phyloP scores from a whole-genome alignment of 345 rosid genomes.

The Erucastrum elatum region DNA sequence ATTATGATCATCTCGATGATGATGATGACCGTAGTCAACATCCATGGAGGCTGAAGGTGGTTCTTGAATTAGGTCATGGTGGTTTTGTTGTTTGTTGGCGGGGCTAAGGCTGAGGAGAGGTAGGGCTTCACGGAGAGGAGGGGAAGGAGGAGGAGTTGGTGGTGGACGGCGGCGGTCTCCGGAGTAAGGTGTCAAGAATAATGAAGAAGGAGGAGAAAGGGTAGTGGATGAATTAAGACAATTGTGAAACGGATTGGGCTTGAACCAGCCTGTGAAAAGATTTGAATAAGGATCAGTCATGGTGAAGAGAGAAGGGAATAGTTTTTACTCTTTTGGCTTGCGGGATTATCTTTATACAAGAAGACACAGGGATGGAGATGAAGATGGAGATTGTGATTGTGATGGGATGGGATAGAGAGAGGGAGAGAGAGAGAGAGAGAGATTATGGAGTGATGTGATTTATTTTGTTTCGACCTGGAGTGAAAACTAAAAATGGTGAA shows the following conservation, averaged over 20 bases:
- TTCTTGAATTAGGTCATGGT: slow-evolving; percentile 32
- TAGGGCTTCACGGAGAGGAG: slow-evolving; percentile 84
- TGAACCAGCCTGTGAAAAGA: slow-evolving; percentile 58
- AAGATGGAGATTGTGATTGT: slow-evolving; percentile 30
- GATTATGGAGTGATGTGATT: slow-evolving; percentile 12
- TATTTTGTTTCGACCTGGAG: slow-evolving; percentile 5
- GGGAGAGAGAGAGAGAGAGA: slow-evolving; percentile 3
- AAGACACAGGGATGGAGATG: slow-evolving; percentile 45
- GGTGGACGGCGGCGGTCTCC: slow-evolving; percentile 27
- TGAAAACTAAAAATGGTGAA: slow-evolving; percentile 30
- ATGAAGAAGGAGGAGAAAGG: slow-evolving; percentile 23
- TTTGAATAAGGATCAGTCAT: slow-evolving; percentile 91
- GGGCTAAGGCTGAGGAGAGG: slow-evolving; percentile 83
- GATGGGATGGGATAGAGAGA: slow-evolving; percentile 44
- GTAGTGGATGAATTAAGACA: slow-evolving; percentile 44
- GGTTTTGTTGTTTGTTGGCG: slow-evolving; percentile 45
- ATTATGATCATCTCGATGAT: slow-evolving; percentile 33
- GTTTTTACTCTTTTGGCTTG: slow-evolving; percentile 45
- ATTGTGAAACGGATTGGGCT: slow-evolving; percentile 50
- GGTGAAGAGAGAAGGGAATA: slow-evolving; percentile 43
- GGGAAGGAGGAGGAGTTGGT: slow-evolving; percentile 64
- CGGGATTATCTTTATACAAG: slow-evolving; percentile 61
- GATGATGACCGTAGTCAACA: slow-evolving; percentile 37
- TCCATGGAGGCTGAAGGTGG: slow-evolving; percentile 42
- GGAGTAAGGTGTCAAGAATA: slow-evolving; percentile 35